Percentiles rank a stretch among this genome's conserved stretches.
phyloP scores from a whole-genome alignment of 2,329 filamentous ascomycete species.

The Onygena corvina region DNA sequence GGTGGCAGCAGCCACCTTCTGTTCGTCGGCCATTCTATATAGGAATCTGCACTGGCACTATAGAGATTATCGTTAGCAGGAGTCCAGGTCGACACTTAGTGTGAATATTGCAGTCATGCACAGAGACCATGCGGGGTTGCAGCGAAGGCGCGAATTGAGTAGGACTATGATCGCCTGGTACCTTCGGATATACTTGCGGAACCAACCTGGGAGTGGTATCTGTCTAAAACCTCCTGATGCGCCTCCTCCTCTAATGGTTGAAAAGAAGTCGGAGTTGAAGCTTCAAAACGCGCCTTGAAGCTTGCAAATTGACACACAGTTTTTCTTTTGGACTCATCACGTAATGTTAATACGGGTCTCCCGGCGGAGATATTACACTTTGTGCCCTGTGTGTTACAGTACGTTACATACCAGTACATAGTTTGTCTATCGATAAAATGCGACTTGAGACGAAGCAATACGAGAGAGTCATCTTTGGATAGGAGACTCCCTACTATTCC shows the following conservation, averaged over 20 bases:
- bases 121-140: background rate
- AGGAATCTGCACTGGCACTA: background rate
- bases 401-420: background rate
- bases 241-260: background rate
- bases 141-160: background rate
- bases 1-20: slow-evolving; percentile 22
- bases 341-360: background rate
- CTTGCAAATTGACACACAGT: background rate
- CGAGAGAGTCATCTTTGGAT: background rate
- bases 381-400: background rate
- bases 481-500: too few species aligned
- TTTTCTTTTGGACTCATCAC: background rate
- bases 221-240: too few species aligned
- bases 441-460: background rate
- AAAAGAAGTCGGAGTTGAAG: background rate
- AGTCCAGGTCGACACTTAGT: background rate
- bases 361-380: background rate
- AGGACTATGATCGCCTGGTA: too few species aligned
- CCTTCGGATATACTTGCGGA: too few species aligned
- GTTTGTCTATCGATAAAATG: background rate
- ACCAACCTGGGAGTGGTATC: too few species aligned
- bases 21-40: slow-evolving; percentile 27
- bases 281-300: background rate
- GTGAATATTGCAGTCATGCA: background rate
- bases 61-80: background rate